Evolutionary conservation across 352 stramenopile genomes (phyloP).

Genomic region (Blastocystis sp.): DNA sequence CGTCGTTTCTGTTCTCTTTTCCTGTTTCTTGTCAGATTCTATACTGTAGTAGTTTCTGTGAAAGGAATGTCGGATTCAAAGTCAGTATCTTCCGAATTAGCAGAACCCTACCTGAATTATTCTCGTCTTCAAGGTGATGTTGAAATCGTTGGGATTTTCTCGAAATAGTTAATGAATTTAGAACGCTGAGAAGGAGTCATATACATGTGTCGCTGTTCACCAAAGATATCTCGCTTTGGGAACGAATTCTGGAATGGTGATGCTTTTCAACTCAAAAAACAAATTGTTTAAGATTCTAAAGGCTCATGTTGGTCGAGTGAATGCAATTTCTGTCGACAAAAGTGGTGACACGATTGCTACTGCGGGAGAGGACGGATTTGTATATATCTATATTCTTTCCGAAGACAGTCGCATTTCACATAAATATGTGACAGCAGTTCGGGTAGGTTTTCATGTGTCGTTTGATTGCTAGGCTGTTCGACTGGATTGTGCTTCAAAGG

Average conservation of each 20-base stretch:
- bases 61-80: slow-evolving; percentile 40
- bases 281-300: slow-evolving; percentile 52
- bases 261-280: slow-evolving; percentile 43
- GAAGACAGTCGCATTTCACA: slow-evolving; percentile 21
- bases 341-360: slow-evolving; percentile 34
- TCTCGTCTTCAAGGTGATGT: slow-evolving; percentile 49
- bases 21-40: neutral
- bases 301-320: slow-evolving; percentile 3
- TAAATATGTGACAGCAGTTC: slow-evolving; percentile 42
- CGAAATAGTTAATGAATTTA: neutral
- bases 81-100: slow-evolving; percentile 15
- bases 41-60: neutral
- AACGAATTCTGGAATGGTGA: slow-evolving; percentile 45
- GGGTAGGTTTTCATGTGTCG: neutral
- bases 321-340: slow-evolving; percentile 52
- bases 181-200: slow-evolving; percentile 21
- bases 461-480: neutral
- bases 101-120: slow-evolving; percentile 50
- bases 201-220: slow-evolving; percentile 21
- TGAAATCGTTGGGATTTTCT: neutral
- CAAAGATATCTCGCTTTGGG: slow-evolving; percentile 39
- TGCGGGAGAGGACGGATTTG: slow-evolving; percentile 49
- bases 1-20: neutral
- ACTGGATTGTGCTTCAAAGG: slow-evolving; percentile 18
- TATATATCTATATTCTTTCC: slow-evolving; percentile 15